Conservation (phyloP, 495 filamentous ascomycete species). For the Penicillium antarcticum region DNA sequence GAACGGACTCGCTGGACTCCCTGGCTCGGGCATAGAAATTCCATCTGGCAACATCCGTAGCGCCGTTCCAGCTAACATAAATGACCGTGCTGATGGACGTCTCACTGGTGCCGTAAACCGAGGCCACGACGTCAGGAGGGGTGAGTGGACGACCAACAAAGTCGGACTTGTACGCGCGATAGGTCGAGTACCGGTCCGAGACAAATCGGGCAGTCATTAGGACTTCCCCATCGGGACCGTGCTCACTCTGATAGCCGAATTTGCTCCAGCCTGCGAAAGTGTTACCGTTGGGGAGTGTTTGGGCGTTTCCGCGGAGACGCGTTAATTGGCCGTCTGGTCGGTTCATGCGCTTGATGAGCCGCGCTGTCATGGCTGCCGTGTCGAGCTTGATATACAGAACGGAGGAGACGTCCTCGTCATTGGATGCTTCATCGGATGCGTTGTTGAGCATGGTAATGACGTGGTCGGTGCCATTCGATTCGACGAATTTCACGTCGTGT, state of each 20-base stretch:
- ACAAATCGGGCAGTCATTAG: slow-evolving; percentile 44
- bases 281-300: slow-evolving; percentile 53
- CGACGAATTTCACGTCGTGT: slow-evolving; percentile 56
- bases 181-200: slow-evolving; percentile 35
- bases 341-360: slow-evolving; percentile 34
- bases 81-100: slow-evolving; percentile 34
- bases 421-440: slow-evolving; percentile 39
- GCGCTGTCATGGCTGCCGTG: slow-evolving; percentile 45
- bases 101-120: slow-evolving; percentile 34
- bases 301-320: slow-evolving; percentile 61
- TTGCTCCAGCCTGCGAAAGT: slow-evolving; percentile 59
- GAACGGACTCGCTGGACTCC: slow-evolving; percentile 20
- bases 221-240: slow-evolving; percentile 47
- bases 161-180: slow-evolving; percentile 40
- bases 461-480: slow-evolving; percentile 45
- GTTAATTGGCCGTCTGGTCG: slow-evolving; percentile 49
- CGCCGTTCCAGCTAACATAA: slow-evolving; percentile 49
- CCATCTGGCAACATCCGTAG: slow-evolving; percentile 41
- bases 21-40: slow-evolving; percentile 34
- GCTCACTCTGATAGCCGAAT: slow-evolving; percentile 54
- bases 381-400: slow-evolving; percentile 53
- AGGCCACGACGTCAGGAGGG: slow-evolving; percentile 34
- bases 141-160: slow-evolving; percentile 33
- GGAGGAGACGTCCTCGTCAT: slow-evolving; percentile 42
- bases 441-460: slow-evolving; percentile 56